A percentile compares a stretch with the other conserved stretches of the same genome.
Evolutionary conservation across 2,329 filamentous ascomycete species (phyloP).

Genomic region (Nemania sp.): DNA sequence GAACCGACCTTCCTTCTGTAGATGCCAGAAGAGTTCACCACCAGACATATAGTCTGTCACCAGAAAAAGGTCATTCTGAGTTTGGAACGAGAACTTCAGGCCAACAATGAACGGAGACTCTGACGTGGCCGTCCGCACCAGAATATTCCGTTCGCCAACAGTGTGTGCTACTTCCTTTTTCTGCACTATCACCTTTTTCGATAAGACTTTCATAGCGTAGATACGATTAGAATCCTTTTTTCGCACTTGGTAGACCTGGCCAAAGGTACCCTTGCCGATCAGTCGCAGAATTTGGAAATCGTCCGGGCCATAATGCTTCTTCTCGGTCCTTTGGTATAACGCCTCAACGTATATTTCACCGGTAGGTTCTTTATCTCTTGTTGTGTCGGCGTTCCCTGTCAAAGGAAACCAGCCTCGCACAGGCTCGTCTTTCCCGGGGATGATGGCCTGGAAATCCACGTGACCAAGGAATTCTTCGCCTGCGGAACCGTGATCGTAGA

Average conservation of each 20-base stretch:
- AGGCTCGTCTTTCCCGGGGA: constrained; percentile 66
- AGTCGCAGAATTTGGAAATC: constrained; percentile 96
- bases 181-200: constrained; percentile 99
- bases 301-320: constrained; percentile 89
- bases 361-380: constrained; percentile 72
- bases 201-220: constrained; percentile 98
- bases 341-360: constrained; percentile 91
- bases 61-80: constrained; percentile 93
- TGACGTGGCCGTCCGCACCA: constrained; percentile 92
- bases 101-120: constrained; percentile 98
- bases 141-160: constrained; percentile 93
- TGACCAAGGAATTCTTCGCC: constrained; percentile 92
- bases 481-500: constrained; percentile 81
- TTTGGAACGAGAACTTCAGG: constrained; percentile 98
- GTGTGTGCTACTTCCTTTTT: constrained; percentile 99
- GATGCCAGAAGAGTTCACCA: constrained; percentile 96
- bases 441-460: constrained; percentile 76
- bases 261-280: constrained; percentile 97
- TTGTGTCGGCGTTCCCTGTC: constrained; percentile 73
- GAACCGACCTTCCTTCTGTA: constrained; percentile 96
- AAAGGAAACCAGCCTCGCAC: constrained; percentile 86
- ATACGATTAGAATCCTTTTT: constrained; percentile 97
- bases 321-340: constrained; percentile 82
- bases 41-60: constrained; percentile 99
- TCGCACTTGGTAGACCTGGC: constrained; percentile 96